Evolutionary conservation across 129 eudicot species (phyloP).

Genomic region (Chrysanthemum lavandulifolium): DNA sequence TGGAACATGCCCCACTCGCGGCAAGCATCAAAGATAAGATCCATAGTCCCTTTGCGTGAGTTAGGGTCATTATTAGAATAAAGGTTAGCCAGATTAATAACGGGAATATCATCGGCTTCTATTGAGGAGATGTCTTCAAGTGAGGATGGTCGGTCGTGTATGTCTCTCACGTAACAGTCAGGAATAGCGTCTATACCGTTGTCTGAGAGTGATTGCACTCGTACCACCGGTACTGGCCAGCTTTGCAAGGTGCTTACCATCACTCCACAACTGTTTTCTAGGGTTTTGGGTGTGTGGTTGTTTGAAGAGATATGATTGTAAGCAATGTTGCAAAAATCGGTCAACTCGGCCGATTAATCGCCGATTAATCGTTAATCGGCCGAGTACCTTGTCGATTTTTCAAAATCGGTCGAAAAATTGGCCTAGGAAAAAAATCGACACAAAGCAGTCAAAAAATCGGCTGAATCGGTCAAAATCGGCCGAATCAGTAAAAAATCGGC

Average conservation of each 20-base stretch:
- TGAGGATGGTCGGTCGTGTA: conserved; percentile 40
- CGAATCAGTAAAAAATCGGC: too few relatives aligned
- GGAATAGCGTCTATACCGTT: conserved; percentile 61
- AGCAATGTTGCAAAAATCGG: too few relatives aligned
- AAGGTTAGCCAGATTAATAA: conserved; percentile 25
- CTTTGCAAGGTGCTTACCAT: conserved; percentile 35
- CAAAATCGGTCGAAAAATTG: too few relatives aligned
- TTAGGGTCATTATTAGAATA: conserved; percentile 31
- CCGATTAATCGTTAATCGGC: too few relatives aligned
- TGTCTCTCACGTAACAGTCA: conserved; percentile 46
- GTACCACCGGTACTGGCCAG: conserved; percentile 78
- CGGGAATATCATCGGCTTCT: conserved; percentile 32
- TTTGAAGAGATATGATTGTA: too few relatives aligned
- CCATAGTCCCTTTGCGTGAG: conserved; percentile 23
- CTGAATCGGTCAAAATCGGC: too few relatives aligned
- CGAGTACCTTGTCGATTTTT: too few relatives aligned
- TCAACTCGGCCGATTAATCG: too few relatives aligned
- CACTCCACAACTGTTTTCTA: too few relatives aligned
- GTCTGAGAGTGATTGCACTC: conserved; percentile 69
- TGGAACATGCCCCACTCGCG: conserved; percentile 74
- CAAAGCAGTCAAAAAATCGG: too few relatives aligned
- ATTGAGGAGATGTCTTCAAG: background rate
- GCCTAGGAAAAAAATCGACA: too few relatives aligned
- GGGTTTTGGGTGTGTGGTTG: too few relatives aligned
- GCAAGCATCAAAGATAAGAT: conserved; percentile 45